phyloP scores from a whole-genome alignment of 371 early-diverging fungal genomes.

The Lichtheimia ramosa region DNA sequence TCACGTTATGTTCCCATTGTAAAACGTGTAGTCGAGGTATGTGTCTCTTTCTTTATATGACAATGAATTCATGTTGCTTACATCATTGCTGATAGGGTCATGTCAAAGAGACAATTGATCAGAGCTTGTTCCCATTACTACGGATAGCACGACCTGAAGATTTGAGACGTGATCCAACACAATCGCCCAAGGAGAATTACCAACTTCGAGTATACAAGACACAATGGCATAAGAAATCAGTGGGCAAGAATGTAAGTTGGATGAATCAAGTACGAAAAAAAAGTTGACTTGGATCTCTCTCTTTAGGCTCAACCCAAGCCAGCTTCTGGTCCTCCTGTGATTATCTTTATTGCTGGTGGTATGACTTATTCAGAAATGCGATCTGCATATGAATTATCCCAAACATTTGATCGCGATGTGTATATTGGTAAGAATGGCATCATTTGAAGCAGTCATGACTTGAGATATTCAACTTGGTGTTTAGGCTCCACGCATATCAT shows the following conservation, averaged over 20 bases:
- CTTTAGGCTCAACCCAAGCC: conserved; percentile 45
- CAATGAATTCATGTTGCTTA: neutral
- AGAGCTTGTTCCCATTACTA: conserved; percentile 59
- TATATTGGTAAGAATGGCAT: conserved; percentile 64
- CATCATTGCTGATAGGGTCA: conserved; percentile 34
- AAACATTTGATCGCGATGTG: conserved; percentile 73
- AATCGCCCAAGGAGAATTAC: conserved; percentile 30
- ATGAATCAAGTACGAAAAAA: no score
- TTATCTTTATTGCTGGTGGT: conserved; percentile 91
- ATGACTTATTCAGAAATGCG: conserved; percentile 92
- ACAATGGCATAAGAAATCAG: conserved; percentile 59
- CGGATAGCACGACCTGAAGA: conserved; percentile 50
- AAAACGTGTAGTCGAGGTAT: conserved; percentile 55
- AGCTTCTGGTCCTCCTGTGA: conserved; percentile 52
- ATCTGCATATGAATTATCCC: conserved; percentile 78
- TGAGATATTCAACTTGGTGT: no score
- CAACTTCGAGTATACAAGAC: conserved; percentile 53
- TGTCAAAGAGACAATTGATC: conserved; percentile 58
- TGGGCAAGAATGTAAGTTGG: conserved; percentile 22
- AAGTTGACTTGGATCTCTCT: neutral
- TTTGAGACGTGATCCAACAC: conserved; percentile 26
- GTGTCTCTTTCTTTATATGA: neutral
- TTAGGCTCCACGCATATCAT: conserved; percentile 77
- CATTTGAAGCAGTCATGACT: no score
- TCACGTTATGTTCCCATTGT: conserved; percentile 72